Conservation (phyloP, 768 basidiomycete species). For the Psilocybe cubensis region DNA sequence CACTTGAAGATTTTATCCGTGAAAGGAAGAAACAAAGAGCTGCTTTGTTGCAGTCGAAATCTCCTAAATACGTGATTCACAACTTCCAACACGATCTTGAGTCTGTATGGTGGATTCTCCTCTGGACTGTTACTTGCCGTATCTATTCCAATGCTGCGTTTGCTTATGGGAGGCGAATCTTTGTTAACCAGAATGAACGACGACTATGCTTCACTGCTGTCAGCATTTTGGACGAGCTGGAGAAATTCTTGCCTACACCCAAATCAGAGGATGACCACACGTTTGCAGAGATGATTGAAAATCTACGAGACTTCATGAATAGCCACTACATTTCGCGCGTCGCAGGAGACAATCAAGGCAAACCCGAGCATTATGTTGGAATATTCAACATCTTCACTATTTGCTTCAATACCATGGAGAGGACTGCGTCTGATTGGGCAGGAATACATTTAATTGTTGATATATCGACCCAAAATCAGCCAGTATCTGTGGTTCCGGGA, state of each 20-base stretch:
- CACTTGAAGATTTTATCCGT: no score
- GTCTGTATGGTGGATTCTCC: conserved; percentile 16
- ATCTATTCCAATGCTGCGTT: no score
- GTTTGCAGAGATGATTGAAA: not conserved
- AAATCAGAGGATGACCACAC: not conserved
- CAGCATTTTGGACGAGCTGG: not conserved
- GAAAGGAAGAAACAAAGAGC: no score
- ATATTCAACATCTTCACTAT: not conserved
- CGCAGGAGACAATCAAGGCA: not conserved
- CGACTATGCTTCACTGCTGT: not conserved
- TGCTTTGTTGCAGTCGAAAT: no score
- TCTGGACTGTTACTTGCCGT: not conserved
- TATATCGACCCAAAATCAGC: not conserved
- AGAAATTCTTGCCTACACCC: not conserved
- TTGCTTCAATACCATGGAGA: not conserved
- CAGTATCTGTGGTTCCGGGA: not conserved
- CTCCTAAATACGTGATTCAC: not conserved
- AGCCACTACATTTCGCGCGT: not conserved
- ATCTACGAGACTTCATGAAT: not conserved
- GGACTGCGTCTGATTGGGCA: not conserved
- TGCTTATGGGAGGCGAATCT: not conserved
- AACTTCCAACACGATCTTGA: conserved; percentile 17
- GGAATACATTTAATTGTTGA: not conserved
- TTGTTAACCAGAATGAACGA: not conserved
- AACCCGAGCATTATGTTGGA: not conserved